These are phyloP conservation scores for Protomyces inouyei DNA, from an alignment of 1,139 yeast species.

Conservation along the genomic window DNA sequence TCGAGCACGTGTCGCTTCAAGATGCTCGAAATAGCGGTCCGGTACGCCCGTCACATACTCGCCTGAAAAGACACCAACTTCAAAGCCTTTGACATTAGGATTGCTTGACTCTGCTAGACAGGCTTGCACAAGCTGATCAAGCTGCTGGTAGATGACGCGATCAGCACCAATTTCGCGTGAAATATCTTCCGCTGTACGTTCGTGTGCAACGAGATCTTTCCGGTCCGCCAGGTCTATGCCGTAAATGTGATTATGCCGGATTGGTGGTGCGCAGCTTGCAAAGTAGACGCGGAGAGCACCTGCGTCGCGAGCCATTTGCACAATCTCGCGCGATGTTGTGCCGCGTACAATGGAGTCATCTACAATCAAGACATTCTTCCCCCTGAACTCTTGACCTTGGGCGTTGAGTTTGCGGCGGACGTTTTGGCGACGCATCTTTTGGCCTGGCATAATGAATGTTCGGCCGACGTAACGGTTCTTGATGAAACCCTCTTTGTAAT, in stretches of 20 bases:
- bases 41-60: constrained; percentile 88
- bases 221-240: constrained; percentile 97
- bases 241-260: constrained; percentile 88
- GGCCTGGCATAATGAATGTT: constrained; percentile 98
- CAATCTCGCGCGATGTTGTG: constrained; percentile 92
- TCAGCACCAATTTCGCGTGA: constrained; percentile 86
- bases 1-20: constrained; percentile 47
- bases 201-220: constrained; percentile 84
- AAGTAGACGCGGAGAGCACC: constrained; percentile 91
- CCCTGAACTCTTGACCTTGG: constrained; percentile 87
- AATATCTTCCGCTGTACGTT: constrained; percentile 67
- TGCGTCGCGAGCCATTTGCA: constrained; percentile 95
- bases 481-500: constrained; percentile 95
- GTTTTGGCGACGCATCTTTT: constrained; percentile 74
- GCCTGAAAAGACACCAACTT: constrained; percentile 97
- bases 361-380: constrained; percentile 79
- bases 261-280: constrained; percentile 97
- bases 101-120: constrained; percentile 51
- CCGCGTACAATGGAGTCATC: constrained; percentile 98
- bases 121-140: constrained; percentile 75
- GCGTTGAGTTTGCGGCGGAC: constrained; percentile 94
- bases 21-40: constrained; percentile 69
- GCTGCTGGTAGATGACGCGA: constrained; percentile 77
- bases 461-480: constrained; percentile 96
- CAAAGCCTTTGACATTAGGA: constrained; percentile 56